Evolutionary conservation across 345 rosid genomes (phyloP).

Genomic region (Cochlearia excelsa): DNA sequence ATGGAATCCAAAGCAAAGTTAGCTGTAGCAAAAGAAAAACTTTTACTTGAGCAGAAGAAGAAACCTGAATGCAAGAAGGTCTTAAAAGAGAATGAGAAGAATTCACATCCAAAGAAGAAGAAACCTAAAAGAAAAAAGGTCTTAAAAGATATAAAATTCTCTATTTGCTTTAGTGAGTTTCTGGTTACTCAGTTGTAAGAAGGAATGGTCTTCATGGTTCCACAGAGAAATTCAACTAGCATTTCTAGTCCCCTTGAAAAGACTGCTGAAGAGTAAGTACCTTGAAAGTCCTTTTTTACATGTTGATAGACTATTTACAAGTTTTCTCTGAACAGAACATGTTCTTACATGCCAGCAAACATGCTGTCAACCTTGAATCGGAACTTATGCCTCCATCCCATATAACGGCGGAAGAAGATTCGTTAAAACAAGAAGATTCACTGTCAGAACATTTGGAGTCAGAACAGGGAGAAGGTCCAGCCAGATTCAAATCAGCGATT

Average conservation of each 20-base stretch:
- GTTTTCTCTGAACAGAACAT: neutral
- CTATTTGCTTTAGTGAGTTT: conserved; percentile 9
- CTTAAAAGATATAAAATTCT: neutral
- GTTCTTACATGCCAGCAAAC: conserved; percentile 16
- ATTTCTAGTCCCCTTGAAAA: neutral
- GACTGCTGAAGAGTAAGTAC: conserved; percentile 18
- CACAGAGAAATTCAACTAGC: conserved; percentile 21
- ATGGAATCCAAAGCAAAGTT: conserved; percentile 16
- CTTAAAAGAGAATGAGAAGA: neutral
- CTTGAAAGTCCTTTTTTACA: too few relatives aligned
- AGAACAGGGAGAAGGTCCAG: too few relatives aligned
- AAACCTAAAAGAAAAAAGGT: conserved; percentile 17
- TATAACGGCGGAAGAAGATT: neutral
- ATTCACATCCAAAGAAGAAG: conserved; percentile 10
- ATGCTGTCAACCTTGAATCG: conserved; percentile 4
- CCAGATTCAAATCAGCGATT: too few relatives aligned
- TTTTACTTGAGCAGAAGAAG: conserved; percentile 11
- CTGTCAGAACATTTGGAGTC: too few relatives aligned
- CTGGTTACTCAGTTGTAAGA: conserved; percentile 7
- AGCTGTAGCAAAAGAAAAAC: conserved; percentile 10
- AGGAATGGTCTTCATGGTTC: conserved; percentile 1
- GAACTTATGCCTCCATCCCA: neutral
- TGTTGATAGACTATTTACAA: neutral
- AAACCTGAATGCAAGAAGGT: conserved; percentile 16
- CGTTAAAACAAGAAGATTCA: conserved; percentile 5